Evolutionary conservation across 2,329 filamentous ascomycete species (phyloP).

Genomic region (Colletotrichum lentis): DNA sequence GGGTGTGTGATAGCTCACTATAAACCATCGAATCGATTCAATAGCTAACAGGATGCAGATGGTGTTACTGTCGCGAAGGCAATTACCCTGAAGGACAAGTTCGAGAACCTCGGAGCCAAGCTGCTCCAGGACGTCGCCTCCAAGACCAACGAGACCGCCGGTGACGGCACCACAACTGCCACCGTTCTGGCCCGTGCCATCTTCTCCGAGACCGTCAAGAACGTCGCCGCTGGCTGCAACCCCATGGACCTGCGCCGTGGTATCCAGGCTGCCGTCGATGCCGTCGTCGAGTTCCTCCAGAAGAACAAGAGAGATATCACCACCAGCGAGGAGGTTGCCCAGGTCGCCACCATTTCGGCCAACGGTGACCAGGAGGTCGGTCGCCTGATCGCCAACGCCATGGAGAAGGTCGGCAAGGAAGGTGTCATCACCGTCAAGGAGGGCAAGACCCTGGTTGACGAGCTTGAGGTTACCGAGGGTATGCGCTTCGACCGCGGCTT

Average conservation of each 20-base stretch:
- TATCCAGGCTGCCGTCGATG: conserved; percentile 94
- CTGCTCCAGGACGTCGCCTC: conserved; percentile 97
- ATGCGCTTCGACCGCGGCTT: conserved; percentile 99
- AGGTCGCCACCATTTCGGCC: conserved; percentile 97
- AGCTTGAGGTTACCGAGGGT: conserved; percentile 98
- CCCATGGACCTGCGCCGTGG: conserved; percentile 98
- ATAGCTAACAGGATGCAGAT: conserved; percentile 60
- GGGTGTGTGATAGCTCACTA: conserved; percentile 64
- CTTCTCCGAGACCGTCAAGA: conserved; percentile 99
- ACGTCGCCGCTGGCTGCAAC: conserved; percentile 98
- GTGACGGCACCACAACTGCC: conserved; percentile 97
- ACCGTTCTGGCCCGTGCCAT: conserved; percentile 97
- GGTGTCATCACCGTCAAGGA: conserved; percentile 99
- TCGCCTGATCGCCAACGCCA: conserved; percentile 93
- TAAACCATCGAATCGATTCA: not conserved
- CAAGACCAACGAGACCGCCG: conserved; percentile 98
- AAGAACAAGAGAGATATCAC: conserved; percentile 98
- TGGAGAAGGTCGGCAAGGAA: conserved; percentile 99
- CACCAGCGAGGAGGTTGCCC: conserved; percentile 94
- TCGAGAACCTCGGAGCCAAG: conserved; percentile 97
- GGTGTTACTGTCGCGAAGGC: conserved; percentile 91
- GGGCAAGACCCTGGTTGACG: conserved; percentile 97
- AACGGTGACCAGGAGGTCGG: conserved; percentile 97
- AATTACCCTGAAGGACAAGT: conserved; percentile 95
- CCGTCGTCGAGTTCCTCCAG: conserved; percentile 92